Evolutionary conservation across 768 basidiomycete genomes (phyloP).

Genomic region (Rhizopogon vesiculosus): DNA sequence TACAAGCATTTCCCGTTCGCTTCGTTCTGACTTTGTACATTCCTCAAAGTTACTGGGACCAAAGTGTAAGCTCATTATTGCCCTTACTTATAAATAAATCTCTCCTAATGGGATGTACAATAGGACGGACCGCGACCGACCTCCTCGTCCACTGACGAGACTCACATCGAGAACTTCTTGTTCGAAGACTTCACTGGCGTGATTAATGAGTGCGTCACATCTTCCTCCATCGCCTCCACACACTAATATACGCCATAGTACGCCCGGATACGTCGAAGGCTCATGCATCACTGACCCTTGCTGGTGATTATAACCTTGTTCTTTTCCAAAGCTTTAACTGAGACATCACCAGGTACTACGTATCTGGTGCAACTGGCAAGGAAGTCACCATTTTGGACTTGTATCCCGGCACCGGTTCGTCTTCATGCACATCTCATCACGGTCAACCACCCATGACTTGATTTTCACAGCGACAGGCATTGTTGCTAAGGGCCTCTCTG

Average conservation of each 20-base stretch:
- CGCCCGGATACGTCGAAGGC: slow-evolving; percentile 48
- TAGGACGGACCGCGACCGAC: slow-evolving; percentile 41
- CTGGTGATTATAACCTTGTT: slow-evolving; percentile 31
- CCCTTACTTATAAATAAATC: not conserved
- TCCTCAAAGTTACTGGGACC: slow-evolving; percentile 54
- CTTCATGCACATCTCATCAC: not conserved
- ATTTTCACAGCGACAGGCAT: slow-evolving; percentile 40
- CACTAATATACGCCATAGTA: slow-evolving; percentile 11
- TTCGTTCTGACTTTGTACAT: not conserved
- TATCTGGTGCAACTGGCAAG: slow-evolving; percentile 49
- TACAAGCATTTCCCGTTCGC: not conserved
- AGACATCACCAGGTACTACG: slow-evolving; percentile 28
- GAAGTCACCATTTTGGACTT: slow-evolving; percentile 58
- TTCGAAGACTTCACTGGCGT: slow-evolving; percentile 52
- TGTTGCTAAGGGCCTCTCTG: slow-evolving; percentile 42
- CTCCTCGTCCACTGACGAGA: slow-evolving; percentile 42
- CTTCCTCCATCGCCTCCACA: not conserved
- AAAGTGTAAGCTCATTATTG: slow-evolving; percentile 32
- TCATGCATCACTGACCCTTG: slow-evolving; percentile 57
- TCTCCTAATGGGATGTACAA: not conserved
- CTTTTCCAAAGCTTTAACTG: not conserved
- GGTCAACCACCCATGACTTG: not conserved
- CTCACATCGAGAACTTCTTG: slow-evolving; percentile 48
- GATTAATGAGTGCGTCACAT: slow-evolving; percentile 37
- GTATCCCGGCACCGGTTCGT: slow-evolving; percentile 48